Conservation (phyloP, 257 asterid species). For the Gardenia jasminoides region DNA sequence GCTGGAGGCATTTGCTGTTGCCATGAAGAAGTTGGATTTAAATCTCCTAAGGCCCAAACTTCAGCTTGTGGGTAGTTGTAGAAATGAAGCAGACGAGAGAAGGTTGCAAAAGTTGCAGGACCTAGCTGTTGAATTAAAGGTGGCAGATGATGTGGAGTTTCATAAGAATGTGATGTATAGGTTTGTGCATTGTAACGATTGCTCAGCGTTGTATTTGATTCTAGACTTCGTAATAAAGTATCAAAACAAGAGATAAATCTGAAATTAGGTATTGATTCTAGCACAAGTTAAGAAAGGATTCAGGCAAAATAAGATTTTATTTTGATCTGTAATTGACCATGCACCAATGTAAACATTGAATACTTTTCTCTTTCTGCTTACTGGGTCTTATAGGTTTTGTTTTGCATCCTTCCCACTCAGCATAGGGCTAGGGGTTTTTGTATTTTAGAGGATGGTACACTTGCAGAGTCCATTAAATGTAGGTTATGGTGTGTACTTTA, state of each 20-base stretch:
- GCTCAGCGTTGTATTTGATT: not conserved
- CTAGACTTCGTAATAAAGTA: not conserved
- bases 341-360: not conserved
- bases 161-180: conserved; percentile 82
- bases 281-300: not conserved
- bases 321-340: not conserved
- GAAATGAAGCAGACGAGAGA: conserved; percentile 91
- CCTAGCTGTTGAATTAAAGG: conserved; percentile 59
- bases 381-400: not conserved
- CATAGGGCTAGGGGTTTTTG: not conserved
- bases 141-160: conserved; percentile 83
- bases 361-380: not conserved
- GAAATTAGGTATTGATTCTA: not conserved
- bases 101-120: conserved; percentile 80
- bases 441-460: not conserved
- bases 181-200: conserved; percentile 32
- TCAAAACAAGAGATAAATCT: not conserved
- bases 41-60: conserved; percentile 68
- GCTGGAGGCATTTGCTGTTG: conserved; percentile 88
- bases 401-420: not conserved
- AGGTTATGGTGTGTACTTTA: not conserved
- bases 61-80: conserved; percentile 91
- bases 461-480: not conserved
- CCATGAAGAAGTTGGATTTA: conserved; percentile 48
- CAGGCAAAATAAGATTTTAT: not conserved